Evolutionary conservation across 2,329 filamentous ascomycete genomes (phyloP).

Genomic region (Fusarium dimerum): DNA sequence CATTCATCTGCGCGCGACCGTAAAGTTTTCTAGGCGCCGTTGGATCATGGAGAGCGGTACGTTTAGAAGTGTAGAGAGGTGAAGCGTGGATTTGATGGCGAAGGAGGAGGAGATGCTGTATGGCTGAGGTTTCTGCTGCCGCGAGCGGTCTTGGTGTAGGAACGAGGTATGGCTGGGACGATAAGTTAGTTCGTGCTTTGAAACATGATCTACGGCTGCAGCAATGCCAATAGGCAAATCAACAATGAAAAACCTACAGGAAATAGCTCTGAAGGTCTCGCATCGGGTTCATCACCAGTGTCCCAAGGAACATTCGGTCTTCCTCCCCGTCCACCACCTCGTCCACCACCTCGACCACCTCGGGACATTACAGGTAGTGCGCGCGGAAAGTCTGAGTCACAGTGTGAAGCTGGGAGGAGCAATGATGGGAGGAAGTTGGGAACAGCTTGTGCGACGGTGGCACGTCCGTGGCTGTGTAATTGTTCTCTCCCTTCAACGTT

Average conservation of each 20-base stretch:
- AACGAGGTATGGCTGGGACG: conserved; percentile 49
- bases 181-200: conserved; percentile 7
- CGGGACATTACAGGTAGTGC: conserved; percentile 46
- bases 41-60: conserved; percentile 43
- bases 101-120: conserved; percentile 56
- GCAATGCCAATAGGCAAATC: not conserved
- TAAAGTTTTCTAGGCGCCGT: conserved; percentile 46
- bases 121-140: conserved; percentile 45
- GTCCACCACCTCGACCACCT: conserved; percentile 53
- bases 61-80: conserved; percentile 58
- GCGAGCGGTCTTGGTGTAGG: conserved; percentile 47
- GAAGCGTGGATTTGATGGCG: conserved; percentile 57
- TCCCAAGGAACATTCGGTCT: conserved; percentile 54
- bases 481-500: not conserved
- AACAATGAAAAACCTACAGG: conserved; percentile 43
- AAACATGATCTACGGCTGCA: not conserved
- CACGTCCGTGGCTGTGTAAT: conserved; percentile 7
- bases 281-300: conserved; percentile 55
- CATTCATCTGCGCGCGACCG: conserved; percentile 60
- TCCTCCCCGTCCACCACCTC: conserved; percentile 49
- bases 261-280: conserved; percentile 60
- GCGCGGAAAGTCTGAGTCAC: not conserved
- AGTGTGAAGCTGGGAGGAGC: not conserved
- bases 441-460: not conserved
- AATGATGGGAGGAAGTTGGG: not conserved